These are phyloP conservation scores for Phalaenopsis equestris DNA, from an alignment of 106 monocot species.

Conservation along the genomic window DNA sequence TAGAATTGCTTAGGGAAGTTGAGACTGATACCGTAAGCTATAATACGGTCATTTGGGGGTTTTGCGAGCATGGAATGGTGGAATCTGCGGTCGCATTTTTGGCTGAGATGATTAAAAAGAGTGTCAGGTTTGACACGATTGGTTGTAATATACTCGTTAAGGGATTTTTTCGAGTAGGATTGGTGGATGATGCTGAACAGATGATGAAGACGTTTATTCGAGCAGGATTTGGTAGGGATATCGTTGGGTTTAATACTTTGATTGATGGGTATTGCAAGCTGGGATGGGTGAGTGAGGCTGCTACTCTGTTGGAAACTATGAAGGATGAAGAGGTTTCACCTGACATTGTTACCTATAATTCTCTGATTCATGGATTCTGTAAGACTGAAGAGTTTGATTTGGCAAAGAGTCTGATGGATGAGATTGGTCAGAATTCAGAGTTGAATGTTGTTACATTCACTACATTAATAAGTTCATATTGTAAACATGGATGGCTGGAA, in stretches of 20 bases:
- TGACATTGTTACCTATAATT: conserved; percentile 68
- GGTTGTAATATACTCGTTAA: conserved; percentile 55
- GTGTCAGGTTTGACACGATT: conserved; percentile 40
- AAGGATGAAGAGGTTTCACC: conserved; percentile 27
- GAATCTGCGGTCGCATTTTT: conserved; percentile 34
- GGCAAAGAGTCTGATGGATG: conserved; percentile 46
- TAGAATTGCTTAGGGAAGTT: conserved; percentile 18
- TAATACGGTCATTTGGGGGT: conserved; percentile 65
- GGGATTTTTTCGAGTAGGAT: conserved; percentile 40
- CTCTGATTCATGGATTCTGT: conserved; percentile 67
- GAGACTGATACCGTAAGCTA: conserved; percentile 48
- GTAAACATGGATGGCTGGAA: conserved; percentile 32
- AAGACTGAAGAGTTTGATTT: conserved; percentile 34
- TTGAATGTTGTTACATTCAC: conserved; percentile 73
- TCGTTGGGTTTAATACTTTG: conserved; percentile 67
- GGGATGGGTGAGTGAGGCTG: conserved; percentile 31
- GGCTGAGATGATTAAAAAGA: conserved; percentile 76
- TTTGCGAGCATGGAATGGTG: conserved; percentile 40
- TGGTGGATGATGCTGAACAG: conserved; percentile 28
- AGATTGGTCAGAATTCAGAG: conserved; percentile 18
- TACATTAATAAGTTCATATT: conserved; percentile 44
- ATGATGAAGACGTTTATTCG: conserved; percentile 39
- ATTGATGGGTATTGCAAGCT: conserved; percentile 73
- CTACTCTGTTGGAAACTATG: conserved; percentile 40
- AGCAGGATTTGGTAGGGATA: conserved; percentile 39